Evolutionary conservation across 202 grass and related monocot species (phyloP), one percentile per base, ranked within the genome.

Genomic region (Musa balbisiana): DNA sequence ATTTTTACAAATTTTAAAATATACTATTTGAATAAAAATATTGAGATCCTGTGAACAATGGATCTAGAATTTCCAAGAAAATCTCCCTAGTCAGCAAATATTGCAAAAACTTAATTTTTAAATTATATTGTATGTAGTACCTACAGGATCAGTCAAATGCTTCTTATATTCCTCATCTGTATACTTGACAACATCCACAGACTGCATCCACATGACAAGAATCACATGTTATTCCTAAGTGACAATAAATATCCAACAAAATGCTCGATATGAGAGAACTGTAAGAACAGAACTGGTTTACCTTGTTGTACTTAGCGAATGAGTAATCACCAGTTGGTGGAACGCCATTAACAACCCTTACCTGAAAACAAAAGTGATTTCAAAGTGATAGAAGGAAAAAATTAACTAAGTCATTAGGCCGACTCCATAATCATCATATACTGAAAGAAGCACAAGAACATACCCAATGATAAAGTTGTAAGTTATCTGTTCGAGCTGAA

Each of bases 281-380:
- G 2, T 43, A 2, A 56, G 21, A n/a, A 73, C 2, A 55, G 3
- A 49, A 50, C 8, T 69, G 19, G 11, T 10, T 77, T 86, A 94
- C 95, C 83, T 83, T 98, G 81, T 98, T 98, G 73, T 88, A 98
- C 78, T 98, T 98, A 72, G 89, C 91, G 53, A 98, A 98, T 77
- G 88, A 83, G 78, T 98, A 98, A 73, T 94, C 95, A 79, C 89
- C 95, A 60, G 89, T 92, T 67, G 95, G 91, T 68, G 87, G 91
- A 77, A 84, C 78, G 59, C 85, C 85, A 79, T 94, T 98, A 78
- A 90, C 89, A 80, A 98, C 95, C 84, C 83, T 88, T 69, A 92
- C 95, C 95, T 98, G 85, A 71, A 81, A 60, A 80, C 73, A 66
- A 72, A 11, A 19, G 9, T 43, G 33, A 43, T 51, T 49, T 49